Conservation (phyloP, 2,329 filamentous ascomycete genomes). For the Sporothrix inflata region DNA sequence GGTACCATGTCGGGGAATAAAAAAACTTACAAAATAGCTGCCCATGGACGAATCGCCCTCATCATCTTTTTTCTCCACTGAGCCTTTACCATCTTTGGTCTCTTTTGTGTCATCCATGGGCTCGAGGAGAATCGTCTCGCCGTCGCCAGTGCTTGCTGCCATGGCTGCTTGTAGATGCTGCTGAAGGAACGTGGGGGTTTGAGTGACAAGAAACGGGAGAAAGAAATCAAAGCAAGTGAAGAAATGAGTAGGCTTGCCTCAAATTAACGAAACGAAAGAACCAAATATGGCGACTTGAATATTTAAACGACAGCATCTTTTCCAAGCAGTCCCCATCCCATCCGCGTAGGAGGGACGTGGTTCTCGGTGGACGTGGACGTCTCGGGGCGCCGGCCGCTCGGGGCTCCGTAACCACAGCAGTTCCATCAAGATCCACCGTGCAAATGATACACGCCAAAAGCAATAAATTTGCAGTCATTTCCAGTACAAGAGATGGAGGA, state of each 20-base stretch:
- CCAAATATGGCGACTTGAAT: background rate
- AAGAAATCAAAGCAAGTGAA: background rate
- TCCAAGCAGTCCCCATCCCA: background rate
- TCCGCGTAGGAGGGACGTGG: background rate
- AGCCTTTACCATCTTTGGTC: background rate
- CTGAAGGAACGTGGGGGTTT: background rate
- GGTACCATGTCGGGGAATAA: background rate
- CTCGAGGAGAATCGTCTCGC: constrained; percentile 9
- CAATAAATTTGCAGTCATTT: background rate
- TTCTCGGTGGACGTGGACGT: background rate
- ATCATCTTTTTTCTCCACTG: background rate
- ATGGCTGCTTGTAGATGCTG: background rate
- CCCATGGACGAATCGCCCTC: constrained; percentile 5
- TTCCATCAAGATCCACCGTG: background rate
- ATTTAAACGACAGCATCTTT: background rate
- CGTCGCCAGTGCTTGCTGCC: constrained; percentile 7
- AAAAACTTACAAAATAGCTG: constrained; percentile 18
- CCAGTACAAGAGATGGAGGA: background rate
- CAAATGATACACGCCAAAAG: background rate
- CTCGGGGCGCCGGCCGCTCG: background rate
- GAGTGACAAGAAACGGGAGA: background rate
- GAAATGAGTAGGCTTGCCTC: background rate
- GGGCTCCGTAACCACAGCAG: background rate
- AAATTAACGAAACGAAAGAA: background rate
- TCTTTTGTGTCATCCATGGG: background rate